These are phyloP conservation scores for Ascocoryne sarcoides DNA, from an alignment of 2,329 filamentous ascomycete species.

Conservation along the genomic window DNA sequence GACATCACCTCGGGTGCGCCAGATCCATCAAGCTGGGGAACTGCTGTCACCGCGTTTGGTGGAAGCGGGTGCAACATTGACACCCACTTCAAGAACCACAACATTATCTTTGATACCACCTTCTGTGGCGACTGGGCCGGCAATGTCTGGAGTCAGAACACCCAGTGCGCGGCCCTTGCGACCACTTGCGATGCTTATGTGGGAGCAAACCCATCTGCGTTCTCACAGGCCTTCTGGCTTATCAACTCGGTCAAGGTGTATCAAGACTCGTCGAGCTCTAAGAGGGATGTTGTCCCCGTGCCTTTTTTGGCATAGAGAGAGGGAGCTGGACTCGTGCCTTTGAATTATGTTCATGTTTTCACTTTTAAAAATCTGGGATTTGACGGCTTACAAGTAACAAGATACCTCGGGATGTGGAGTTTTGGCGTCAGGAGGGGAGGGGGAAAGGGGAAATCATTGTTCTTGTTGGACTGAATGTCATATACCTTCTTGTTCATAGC, in stretches of 20 bases:
- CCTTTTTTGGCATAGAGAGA: background rate
- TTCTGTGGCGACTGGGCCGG: constrained; percentile 1
- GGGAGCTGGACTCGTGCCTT: no score
- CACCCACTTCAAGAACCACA: constrained; percentile 59
- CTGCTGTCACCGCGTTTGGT: constrained; percentile 60
- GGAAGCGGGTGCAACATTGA: constrained; percentile 63
- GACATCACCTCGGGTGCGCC: constrained; percentile 54
- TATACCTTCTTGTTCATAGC: no score
- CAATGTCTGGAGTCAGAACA: background rate
- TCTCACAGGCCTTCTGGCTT: background rate
- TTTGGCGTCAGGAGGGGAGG: no score
- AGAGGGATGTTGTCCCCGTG: background rate
- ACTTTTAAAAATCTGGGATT: no score
- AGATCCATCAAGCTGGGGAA: constrained; percentile 59
- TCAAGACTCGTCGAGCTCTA: background rate
- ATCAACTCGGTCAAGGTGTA: constrained; percentile 2
- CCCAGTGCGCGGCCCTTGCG: background rate
- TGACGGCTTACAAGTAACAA: no score
- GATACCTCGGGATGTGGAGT: background rate
- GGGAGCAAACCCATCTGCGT: background rate
- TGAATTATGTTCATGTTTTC: no score
- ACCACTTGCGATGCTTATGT: background rate
- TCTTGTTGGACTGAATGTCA: no score
- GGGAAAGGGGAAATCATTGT: no score
- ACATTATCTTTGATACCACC: constrained; percentile 73